These are phyloP conservation scores for Rugonectria rugulosa DNA, from an alignment of 2,329 filamentous ascomycete species.

Conservation along the genomic window DNA sequence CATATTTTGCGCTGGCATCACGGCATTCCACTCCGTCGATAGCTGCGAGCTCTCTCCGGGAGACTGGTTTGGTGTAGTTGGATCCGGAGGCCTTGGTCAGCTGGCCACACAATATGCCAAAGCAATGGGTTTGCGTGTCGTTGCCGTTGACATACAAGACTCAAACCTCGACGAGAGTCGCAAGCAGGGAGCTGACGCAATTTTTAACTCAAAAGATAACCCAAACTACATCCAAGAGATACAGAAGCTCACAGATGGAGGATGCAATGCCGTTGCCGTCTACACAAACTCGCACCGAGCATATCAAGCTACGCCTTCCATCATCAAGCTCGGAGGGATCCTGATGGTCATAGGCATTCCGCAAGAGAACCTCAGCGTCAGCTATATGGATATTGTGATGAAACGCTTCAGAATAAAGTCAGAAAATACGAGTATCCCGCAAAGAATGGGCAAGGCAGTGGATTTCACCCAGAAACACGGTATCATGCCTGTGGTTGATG, in stretches of 20 bases:
- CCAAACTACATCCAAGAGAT: conserved; percentile 47
- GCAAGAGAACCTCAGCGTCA: conserved; percentile 44
- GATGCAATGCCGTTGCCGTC: conserved; percentile 50
- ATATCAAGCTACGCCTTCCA: conserved; percentile 39
- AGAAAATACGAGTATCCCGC: conserved; percentile 51
- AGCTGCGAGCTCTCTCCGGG: conserved; percentile 45
- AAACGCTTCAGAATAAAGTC: conserved; percentile 50
- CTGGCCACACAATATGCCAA: conserved; percentile 55
- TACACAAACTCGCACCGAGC: conserved; percentile 43
- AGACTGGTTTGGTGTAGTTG: conserved; percentile 52
- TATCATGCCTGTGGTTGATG: conserved; percentile 23
- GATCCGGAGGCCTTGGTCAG: conserved; percentile 54
- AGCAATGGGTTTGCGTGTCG: conserved; percentile 52
- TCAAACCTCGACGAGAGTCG: conserved; percentile 48
- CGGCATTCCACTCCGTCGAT: conserved; percentile 50
- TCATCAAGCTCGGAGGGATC: conserved; percentile 48
- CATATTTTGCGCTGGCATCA: conserved; percentile 60
- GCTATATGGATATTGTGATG: conserved; percentile 49
- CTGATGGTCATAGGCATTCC: conserved; percentile 54
- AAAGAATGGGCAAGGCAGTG: conserved; percentile 52
- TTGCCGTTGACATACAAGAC: conserved; percentile 54
- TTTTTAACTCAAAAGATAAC: conserved; percentile 52
- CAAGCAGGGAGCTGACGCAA: conserved; percentile 49
- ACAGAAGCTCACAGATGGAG: conserved; percentile 51
- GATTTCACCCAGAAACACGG: conserved; percentile 50